phyloP scores from a whole-genome alignment of 176 grass and related monocot species.

The Oryza punctata region DNA sequence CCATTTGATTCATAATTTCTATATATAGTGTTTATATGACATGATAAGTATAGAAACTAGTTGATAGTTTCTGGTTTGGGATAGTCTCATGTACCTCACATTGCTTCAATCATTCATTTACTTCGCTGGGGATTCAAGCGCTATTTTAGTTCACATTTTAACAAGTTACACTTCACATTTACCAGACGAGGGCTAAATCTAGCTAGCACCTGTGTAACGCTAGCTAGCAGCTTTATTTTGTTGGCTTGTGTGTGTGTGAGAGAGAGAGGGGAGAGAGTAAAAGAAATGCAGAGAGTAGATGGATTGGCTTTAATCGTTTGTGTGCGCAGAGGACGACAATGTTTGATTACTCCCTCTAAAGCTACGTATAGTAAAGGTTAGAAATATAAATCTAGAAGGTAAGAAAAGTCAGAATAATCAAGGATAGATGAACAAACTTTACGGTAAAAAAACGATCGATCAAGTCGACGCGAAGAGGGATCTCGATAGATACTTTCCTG shows the following conservation, averaged over 20 bases:
- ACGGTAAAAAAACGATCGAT: not conserved
- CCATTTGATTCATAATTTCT: no score
- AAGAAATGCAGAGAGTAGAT: not conserved
- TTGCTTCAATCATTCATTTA: not conserved
- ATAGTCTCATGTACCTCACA: not conserved
- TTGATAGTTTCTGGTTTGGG: no score
- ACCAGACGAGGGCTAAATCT: not conserved
- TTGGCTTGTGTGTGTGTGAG: not conserved
- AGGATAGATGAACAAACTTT: not conserved
- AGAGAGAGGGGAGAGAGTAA: not conserved
- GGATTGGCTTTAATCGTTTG: not conserved
- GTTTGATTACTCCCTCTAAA: not conserved
- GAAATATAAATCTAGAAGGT: not conserved
- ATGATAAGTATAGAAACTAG: no score
- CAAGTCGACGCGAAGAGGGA: not conserved
- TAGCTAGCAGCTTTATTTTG: not conserved
- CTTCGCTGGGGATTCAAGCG: not conserved
- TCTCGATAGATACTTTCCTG: not conserved
- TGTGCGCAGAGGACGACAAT: not conserved
- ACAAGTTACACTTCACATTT: not conserved
- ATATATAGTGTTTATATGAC: no score
- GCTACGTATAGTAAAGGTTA: not conserved
- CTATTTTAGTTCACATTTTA: not conserved
- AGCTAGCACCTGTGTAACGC: not conserved
- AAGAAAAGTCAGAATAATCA: not conserved